phyloP scores from a whole-genome alignment of 768 basidiomycete species.

The Hemileccinum impolitum region DNA sequence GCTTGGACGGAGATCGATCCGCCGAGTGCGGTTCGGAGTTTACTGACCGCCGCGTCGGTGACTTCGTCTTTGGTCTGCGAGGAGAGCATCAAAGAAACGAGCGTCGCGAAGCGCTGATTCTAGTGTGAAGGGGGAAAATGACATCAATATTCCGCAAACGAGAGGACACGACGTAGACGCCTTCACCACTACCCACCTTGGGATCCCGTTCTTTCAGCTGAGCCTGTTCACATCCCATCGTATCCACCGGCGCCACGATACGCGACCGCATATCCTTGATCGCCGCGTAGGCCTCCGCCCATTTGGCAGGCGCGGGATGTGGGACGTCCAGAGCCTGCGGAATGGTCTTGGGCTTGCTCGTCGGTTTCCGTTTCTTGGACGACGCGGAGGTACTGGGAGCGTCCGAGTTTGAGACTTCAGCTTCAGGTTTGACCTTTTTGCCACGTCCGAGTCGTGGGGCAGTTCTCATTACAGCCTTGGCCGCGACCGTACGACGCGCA shows the following conservation, averaged over 20 bases:
- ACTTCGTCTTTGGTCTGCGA: conserved; percentile 95
- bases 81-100: conserved; percentile 92
- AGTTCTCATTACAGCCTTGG: too few relatives aligned
- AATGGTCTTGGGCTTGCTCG: conserved; percentile 59
- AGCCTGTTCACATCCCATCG: conserved; percentile 82
- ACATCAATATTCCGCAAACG: too few relatives aligned
- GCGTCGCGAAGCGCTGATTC: conserved; percentile 79
- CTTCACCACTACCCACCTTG: conserved; percentile 40
- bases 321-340: conserved; percentile 53
- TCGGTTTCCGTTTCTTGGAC: conserved; percentile 35
- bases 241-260: conserved; percentile 84
- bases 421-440: background rate
- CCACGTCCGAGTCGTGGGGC: too few relatives aligned
- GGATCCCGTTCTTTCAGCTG: conserved; percentile 62
- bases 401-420: background rate
- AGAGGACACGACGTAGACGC: too few relatives aligned
- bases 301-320: conserved; percentile 63
- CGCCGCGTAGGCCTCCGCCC: conserved; percentile 66
- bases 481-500: too few relatives aligned
- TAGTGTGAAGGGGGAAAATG: conserved; percentile 25
- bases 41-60: conserved; percentile 73
- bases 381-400: background rate
- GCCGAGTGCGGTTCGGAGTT: conserved; percentile 69
- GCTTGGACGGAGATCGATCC: conserved; percentile 77
- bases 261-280: conserved; percentile 75